Conservation (phyloP, 2,329 filamentous ascomycete species). For the Stylonectria norvegica region DNA sequence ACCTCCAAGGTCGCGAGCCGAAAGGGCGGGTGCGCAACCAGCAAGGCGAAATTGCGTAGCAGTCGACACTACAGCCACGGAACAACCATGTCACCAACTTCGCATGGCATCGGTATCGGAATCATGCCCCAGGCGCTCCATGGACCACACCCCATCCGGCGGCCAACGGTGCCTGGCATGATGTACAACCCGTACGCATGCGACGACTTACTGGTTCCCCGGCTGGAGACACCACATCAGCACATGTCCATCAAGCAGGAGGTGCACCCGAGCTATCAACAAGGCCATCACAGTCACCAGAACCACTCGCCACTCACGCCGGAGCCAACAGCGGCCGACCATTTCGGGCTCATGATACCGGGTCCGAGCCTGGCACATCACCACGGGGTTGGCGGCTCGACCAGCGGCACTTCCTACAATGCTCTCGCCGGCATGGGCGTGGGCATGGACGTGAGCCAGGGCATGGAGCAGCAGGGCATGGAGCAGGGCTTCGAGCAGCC, state of each 20-base stretch:
- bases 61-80: conserved; percentile 20
- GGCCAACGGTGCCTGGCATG: conserved; percentile 20
- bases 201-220: conserved; percentile 19
- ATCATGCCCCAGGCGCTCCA: conserved; percentile 7
- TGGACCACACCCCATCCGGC: conserved; percentile 11
- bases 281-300: no score
- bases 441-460: conserved; percentile 13
- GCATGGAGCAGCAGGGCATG: conserved; percentile 13
- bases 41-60: conserved; percentile 24
- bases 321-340: conserved; percentile 11
- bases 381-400: conserved; percentile 2
- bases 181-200: conserved; percentile 22
- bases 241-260: conserved; percentile 19
- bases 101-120: conserved; percentile 5
- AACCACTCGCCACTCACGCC: conserved; percentile 21
- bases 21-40: conserved; percentile 33
- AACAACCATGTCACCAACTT: conserved; percentile 20
- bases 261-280: no score
- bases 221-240: conserved; percentile 19
- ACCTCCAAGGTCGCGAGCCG: conserved; percentile 31
- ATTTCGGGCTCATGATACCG: conserved; percentile 20
- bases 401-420: conserved; percentile 14
- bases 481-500: conserved; percentile 16
- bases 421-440: conserved; percentile 15
- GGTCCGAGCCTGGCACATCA: conserved; percentile 15